Evolutionary conservation across 2,329 filamentous ascomycete species (phyloP), one percentile per base, ranked within the genome.

Genomic region (Trichoderma atroviride): DNA sequence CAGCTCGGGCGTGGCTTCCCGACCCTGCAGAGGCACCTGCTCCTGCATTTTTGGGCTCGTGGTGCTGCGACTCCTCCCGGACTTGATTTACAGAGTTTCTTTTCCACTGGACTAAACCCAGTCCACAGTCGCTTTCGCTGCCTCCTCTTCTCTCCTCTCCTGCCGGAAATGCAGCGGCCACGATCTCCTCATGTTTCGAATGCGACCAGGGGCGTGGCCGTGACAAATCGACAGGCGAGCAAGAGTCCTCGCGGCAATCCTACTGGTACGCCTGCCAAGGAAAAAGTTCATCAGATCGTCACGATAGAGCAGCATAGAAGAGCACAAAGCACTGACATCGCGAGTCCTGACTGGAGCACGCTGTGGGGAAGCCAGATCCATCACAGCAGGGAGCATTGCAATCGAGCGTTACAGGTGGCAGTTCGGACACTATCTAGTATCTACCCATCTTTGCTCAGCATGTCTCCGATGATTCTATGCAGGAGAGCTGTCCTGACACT

Each of bases 281-380:
- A 59, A 40, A 29, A 33, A 11, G 33, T 16, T 29, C 40, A 29
- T 66, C 29, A 50, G 29, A 58, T 58, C 29, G 55, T 59, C 35
- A 31, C 50, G 31, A 35, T 22, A 29, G 55, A 43, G 35, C 31
- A 29, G 22, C 22, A 35, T 37, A 7, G 55, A 56, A 52, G 16
- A 52, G 37, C 55, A 24, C 43, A 31, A 33, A 52, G 19, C 24
- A 66, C 53, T 2, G 9, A 13, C 37, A 33, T 43, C 62, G 24
- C 52, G 27, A 58, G 29, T 19, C 52, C 52, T 24, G 16, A 24
- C 40, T 16, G 55, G n/a, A 52, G 10, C 53, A 19, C 9, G 19
- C 37, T 58, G 55, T 66, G 63, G 63, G 63, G 63, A 24, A 59
- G 11, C 22, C 31, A 29, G 29, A 66, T 59, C 55, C 53, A 66